phyloP scores from a whole-genome alignment of 2,329 filamentous ascomycete genomes.

The Pseudocercospora crystallina region DNA sequence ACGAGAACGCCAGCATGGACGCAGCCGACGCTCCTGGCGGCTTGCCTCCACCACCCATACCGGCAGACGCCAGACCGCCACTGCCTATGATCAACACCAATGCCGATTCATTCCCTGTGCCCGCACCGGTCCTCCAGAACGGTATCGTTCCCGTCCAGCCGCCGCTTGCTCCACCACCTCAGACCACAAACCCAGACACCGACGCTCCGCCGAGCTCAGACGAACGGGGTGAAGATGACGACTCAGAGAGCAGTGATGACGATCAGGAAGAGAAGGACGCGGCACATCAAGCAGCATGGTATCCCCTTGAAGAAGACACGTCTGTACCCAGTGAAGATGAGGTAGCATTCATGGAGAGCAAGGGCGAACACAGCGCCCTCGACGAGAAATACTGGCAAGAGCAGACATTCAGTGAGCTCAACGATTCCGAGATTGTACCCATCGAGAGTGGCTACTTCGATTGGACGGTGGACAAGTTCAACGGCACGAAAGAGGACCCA shows the following conservation, averaged over 20 bases:
- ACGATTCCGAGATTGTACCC: slow-evolving; percentile 59
- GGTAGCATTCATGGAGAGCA: slow-evolving; percentile 56
- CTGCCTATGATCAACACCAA: too few species aligned
- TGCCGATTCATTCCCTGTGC: neutral
- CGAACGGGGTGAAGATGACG: slow-evolving; percentile 9
- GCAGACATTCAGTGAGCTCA: slow-evolving; percentile 54
- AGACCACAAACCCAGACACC: neutral
- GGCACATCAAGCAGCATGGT: slow-evolving; percentile 21
- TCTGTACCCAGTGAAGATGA: slow-evolving; percentile 58
- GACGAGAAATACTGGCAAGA: slow-evolving; percentile 61
- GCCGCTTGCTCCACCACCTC: neutral
- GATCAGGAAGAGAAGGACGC: slow-evolving; percentile 33
- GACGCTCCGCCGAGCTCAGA: neutral
- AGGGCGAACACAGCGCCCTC: slow-evolving; percentile 54
- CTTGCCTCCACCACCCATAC: too few species aligned
- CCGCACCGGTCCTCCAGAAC: too few species aligned
- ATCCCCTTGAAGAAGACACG: slow-evolving; percentile 55
- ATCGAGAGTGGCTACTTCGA: slow-evolving; percentile 57
- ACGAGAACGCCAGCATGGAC: too few species aligned
- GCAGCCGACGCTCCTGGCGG: too few species aligned
- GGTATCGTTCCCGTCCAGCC: neutral
- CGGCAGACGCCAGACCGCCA: too few species aligned
- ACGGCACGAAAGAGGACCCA: slow-evolving; percentile 60
- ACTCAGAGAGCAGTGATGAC: slow-evolving; percentile 26
- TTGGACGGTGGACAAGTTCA: slow-evolving; percentile 59